Conservation (phyloP, 345 rosid species). For the Boechera stricta region DNA sequence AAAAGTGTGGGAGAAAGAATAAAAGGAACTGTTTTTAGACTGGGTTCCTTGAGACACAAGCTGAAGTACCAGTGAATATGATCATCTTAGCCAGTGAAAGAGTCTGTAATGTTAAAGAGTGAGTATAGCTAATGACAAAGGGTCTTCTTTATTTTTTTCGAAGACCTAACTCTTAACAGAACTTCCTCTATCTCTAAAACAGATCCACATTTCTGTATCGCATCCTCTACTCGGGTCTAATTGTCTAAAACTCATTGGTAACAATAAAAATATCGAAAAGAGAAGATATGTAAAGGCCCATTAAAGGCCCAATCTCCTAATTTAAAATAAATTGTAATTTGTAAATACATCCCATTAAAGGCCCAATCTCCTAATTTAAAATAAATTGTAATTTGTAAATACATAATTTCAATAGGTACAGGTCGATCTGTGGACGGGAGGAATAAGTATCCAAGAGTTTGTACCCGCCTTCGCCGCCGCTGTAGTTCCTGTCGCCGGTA, state of each 20-base stretch:
- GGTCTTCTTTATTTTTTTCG: neutral
- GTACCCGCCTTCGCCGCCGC: constrained; percentile 24
- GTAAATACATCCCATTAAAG: neutral
- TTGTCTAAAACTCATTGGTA: neutral
- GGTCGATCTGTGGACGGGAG: constrained; percentile 24
- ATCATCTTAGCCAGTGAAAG: constrained; percentile 19
- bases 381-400: neutral
- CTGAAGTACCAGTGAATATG: constrained; percentile 12
- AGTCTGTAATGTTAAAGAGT: constrained; percentile 23
- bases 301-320: constrained; percentile 21
- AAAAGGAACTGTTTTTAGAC: constrained; percentile 3
- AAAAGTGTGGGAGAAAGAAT: neutral
- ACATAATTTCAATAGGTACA: neutral
- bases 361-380: constrained; percentile 17
- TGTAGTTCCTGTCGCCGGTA: constrained; percentile 33
- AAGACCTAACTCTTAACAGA: neutral
- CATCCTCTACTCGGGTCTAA: neutral
- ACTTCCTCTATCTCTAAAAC: neutral
- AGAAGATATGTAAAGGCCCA: neutral
- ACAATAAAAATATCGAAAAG: neutral
- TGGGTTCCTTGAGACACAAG: constrained; percentile 28
- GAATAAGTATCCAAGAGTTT: constrained; percentile 4
- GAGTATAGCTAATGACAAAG: constrained; percentile 12
- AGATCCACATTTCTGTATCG: neutral
- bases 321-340: neutral